Percentiles rank a stretch among this genome's conserved stretches.
Conservation (phyloP, 2,329 filamentous ascomycete species). For the Dactylellina leptospora region DNA sequence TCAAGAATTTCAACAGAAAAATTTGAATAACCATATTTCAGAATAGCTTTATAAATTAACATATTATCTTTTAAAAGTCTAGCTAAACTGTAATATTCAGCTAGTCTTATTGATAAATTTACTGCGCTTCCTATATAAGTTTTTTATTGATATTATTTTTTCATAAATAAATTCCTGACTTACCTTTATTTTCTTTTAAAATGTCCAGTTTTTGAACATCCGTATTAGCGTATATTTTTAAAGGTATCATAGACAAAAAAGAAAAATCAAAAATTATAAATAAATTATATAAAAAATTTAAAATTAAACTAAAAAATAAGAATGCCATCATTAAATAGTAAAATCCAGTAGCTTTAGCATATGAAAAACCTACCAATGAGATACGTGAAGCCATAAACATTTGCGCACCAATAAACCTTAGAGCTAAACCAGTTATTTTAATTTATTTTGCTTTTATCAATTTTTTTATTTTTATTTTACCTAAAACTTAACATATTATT, state of each 20-base stretch:
- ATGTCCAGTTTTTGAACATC: not conserved
- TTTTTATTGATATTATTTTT: conserved; percentile 21
- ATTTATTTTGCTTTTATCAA: not conserved
- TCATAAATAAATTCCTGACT: conserved; percentile 17
- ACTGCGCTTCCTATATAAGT: conserved; percentile 17
- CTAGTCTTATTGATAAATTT: conserved; percentile 8
- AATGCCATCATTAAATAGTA: not conserved
- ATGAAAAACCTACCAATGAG: no score
- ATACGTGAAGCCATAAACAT: no score
- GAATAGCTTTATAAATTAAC: no score
- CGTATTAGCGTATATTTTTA: not conserved
- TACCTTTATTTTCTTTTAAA: conserved; percentile 30
- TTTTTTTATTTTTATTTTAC: not conserved
- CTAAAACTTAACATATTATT: not conserved
- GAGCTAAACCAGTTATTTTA: not conserved
- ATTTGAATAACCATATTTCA: conserved; percentile 6
- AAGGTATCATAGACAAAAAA: not conserved
- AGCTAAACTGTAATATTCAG: no score
- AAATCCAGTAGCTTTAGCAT: not conserved
- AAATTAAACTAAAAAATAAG: conserved; percentile 4
- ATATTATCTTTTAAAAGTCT: no score
- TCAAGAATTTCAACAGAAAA: no score
- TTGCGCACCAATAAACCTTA: not conserved
- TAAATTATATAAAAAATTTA: conserved; percentile 26
- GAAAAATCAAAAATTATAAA: not conserved